phyloP scores from a whole-genome alignment of 108 stramenopile genomes.

The Fragilaria crotonensis region DNA sequence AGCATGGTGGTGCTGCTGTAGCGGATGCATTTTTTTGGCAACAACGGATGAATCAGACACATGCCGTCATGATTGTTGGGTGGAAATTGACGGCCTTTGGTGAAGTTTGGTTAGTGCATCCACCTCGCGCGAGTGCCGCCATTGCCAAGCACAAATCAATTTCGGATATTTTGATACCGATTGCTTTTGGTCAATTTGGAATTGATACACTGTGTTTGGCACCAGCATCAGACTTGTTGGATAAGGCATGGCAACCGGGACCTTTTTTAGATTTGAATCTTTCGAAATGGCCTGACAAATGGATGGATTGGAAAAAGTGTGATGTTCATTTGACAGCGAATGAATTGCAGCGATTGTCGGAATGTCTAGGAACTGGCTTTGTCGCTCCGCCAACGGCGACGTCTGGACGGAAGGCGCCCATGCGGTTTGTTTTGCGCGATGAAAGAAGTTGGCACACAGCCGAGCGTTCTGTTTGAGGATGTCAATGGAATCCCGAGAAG shows the following conservation, averaged over 20 bases:
- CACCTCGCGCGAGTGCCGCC: not conserved
- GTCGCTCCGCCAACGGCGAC: too few relatives aligned
- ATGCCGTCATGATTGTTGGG: constrained; percentile 8
- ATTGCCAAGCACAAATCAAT: not conserved
- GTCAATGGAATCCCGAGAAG: not conserved
- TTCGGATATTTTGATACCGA: not conserved
- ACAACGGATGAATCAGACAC: not conserved
- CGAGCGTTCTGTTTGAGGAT: not conserved
- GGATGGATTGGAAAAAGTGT: not conserved
- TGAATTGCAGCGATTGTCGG: not conserved
- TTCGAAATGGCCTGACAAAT: not conserved
- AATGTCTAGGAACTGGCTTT: not conserved
- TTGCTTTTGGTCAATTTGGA: constrained; percentile 15
- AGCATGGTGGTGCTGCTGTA: not conserved
- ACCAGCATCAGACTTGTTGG: not conserved
- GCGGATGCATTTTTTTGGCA: not conserved
- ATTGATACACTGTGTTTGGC: constrained; percentile 8
- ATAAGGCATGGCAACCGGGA: not conserved
- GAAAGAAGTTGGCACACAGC: not conserved
- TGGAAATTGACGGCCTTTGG: constrained; percentile 12
- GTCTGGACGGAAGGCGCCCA: not conserved
- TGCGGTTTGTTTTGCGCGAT: not conserved
- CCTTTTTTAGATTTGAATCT: not conserved
- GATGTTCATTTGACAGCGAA: not conserved
- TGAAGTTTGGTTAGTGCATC: constrained; percentile 12